Evolutionary conservation across 2,329 filamentous ascomycete species (phyloP).

Genomic region (Fusarium albidum): DNA sequence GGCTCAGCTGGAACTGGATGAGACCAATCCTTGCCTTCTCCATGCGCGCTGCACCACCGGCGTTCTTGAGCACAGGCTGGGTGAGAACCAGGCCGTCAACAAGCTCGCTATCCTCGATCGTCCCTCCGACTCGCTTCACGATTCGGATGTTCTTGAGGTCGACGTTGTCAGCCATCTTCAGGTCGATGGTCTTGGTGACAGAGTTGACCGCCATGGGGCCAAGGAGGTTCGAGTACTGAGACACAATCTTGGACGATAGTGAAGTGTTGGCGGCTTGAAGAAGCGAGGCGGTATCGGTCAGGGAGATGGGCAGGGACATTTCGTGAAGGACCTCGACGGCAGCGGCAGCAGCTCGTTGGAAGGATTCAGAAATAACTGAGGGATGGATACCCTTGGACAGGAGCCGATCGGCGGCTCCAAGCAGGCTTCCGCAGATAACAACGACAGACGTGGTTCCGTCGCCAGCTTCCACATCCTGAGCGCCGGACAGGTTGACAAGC

Average conservation of each 20-base stretch:
- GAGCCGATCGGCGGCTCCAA: constrained; percentile 92
- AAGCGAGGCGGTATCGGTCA: constrained; percentile 87
- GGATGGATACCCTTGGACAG: constrained; percentile 95
- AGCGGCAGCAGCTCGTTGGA: constrained; percentile 91
- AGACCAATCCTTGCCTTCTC: constrained; percentile 97
- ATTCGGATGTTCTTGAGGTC: constrained; percentile 97
- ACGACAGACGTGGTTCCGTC: constrained; percentile 98
- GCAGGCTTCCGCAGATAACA: constrained; percentile 93
- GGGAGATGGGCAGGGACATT: constrained; percentile 93
- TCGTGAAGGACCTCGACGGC: constrained; percentile 90
- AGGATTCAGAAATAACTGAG: constrained; percentile 96
- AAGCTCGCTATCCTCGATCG: constrained; percentile 98
- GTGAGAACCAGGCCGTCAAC: constrained; percentile 93
- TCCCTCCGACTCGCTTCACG: constrained; percentile 96
- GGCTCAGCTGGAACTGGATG: constrained; percentile 98
- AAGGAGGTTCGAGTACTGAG: constrained; percentile 92
- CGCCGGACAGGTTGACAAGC: constrained; percentile 95
- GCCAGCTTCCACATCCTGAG: constrained; percentile 97
- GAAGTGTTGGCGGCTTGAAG: constrained; percentile 97
- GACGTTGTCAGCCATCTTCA: constrained; percentile 95
- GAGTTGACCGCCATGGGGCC: constrained; percentile 99
- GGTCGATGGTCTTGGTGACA: constrained; percentile 93
- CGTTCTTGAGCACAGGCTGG: constrained; percentile 92
- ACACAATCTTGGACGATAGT: constrained; percentile 97
- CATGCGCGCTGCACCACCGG: constrained; percentile 88